A percentile compares a stretch with the other conserved stretches of the same genome.
These are phyloP conservation scores for Tylopilus sp. DNA, from an alignment of 768 basidiomycete genomes.

Conservation along the genomic window DNA sequence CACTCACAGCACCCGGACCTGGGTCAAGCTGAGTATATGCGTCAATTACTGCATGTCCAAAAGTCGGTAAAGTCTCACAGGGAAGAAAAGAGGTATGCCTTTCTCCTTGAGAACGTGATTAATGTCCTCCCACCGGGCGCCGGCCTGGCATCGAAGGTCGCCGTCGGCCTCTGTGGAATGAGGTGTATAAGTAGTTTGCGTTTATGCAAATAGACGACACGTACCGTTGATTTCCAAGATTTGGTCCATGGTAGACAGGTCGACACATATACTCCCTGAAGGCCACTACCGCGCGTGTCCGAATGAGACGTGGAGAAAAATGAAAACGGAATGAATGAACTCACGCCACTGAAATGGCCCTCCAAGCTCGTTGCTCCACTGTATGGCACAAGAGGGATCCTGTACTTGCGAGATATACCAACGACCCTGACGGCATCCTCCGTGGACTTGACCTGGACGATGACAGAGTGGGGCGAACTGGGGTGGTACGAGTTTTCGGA, in stretches of 20 bases:
- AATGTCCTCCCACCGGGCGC: constrained; percentile 75
- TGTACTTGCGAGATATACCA: constrained; percentile 68
- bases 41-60: not conserved
- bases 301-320: constrained; percentile 3
- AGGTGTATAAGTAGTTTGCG: not conserved
- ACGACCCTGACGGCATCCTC: constrained; percentile 82
- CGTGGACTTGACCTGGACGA: constrained; percentile 61
- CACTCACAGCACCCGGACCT: constrained; percentile 61
- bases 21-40: constrained; percentile 56
- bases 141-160: constrained; percentile 75
- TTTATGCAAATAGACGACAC: constrained; percentile 19
- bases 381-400: constrained; percentile 76
- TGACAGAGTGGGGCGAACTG: constrained; percentile 50
- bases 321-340: constrained; percentile 9
- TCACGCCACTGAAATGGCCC: constrained; percentile 78
- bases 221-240: constrained; percentile 55
- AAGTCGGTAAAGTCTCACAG: constrained; percentile 43
- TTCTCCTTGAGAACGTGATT: constrained; percentile 64
- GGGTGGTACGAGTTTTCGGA: constrained; percentile 71
- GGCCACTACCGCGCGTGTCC: constrained; percentile 27
- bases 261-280: constrained; percentile 64
- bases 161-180: constrained; percentile 56
- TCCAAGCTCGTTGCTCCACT: constrained; percentile 87
- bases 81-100: constrained; percentile 82
- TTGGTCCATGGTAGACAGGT: constrained; percentile 63